phyloP scores from a whole-genome alignment of 495 filamentous ascomycete genomes.

The Filosporella fistucella region DNA sequence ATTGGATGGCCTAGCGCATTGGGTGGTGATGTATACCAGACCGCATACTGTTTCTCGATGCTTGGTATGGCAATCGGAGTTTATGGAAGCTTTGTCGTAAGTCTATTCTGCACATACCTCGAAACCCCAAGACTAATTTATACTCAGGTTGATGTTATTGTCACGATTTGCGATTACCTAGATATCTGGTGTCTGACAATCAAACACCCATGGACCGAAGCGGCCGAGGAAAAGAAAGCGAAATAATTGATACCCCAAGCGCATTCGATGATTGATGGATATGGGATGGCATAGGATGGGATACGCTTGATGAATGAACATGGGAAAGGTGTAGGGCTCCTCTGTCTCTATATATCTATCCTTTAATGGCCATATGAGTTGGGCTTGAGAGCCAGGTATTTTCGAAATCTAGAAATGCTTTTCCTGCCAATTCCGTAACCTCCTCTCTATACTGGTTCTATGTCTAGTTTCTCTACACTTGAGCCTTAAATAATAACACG shows the following conservation, averaged over 20 bases:
- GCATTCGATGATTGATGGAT: no score
- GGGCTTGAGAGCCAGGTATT: no score
- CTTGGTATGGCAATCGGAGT: constrained; percentile 77
- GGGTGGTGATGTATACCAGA: constrained; percentile 70
- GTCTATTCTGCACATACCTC: constrained; percentile 14
- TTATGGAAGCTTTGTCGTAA: constrained; percentile 90
- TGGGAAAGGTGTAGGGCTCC: no score
- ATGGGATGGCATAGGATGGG: no score
- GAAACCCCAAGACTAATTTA: neutral
- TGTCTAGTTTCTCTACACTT: no score
- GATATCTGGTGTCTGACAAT: constrained; percentile 99
- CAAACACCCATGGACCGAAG: constrained; percentile 65
- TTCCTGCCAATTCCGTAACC: no score
- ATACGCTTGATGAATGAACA: no score
- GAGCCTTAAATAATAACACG: no score
- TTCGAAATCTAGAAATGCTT: no score
- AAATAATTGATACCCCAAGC: constrained; percentile 2
- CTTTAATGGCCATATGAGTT: no score
- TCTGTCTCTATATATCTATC: no score
- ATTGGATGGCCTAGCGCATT: constrained; percentile 78
- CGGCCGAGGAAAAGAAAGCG: constrained; percentile 26
- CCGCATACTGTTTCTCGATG: constrained; percentile 80
- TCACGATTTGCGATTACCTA: constrained; percentile 93
- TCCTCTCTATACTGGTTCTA: no score
- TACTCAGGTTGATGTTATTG: constrained; percentile 74